Conservation (phyloP, 2,329 filamentous ascomycete species). For the Ophiocordyceps robertsii region DNA sequence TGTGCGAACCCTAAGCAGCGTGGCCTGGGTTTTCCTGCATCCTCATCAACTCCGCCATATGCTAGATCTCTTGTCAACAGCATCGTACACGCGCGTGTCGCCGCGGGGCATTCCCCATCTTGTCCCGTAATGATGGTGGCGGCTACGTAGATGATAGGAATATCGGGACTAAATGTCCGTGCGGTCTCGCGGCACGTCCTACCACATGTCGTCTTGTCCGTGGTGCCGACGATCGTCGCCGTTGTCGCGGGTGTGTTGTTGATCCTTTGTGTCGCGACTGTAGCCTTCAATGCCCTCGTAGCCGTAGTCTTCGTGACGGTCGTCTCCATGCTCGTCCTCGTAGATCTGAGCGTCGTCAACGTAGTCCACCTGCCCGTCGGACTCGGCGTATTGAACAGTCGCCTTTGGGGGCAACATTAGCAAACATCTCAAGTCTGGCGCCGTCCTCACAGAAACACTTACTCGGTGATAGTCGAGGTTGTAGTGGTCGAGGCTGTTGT, state of each 20-base stretch:
- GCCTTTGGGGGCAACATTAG: conserved; percentile 16
- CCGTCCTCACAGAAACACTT: conserved; percentile 12
- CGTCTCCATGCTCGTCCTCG: conserved; percentile 34
- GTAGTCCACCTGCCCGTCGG: conserved; percentile 30
- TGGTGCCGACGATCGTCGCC: conserved; percentile 19
- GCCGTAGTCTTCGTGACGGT: conserved; percentile 21
- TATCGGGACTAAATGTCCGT: conserved; percentile 5
- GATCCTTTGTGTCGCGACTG: conserved; percentile 24
- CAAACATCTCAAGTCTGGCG: not conserved
- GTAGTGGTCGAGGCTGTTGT: conserved; percentile 35
- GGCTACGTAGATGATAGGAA: conserved; percentile 7
- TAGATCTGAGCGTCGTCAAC: conserved; percentile 39
- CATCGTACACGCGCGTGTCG: conserved; percentile 8
- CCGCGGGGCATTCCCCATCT: not conserved
- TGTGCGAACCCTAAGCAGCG: conserved; percentile 7
- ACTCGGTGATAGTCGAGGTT: conserved; percentile 41
- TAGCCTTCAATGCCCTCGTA: conserved; percentile 25
- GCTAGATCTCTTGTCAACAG: conserved; percentile 14
- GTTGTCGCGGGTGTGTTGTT: conserved; percentile 24
- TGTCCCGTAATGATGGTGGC: conserved; percentile 4
- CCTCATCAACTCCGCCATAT: conserved; percentile 21
- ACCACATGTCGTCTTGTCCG: conserved; percentile 30
- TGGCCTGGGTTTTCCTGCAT: conserved; percentile 6
- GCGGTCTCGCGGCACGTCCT: conserved; percentile 8
- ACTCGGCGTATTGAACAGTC: conserved; percentile 32